Base-by-base conservation (phyloP, 495 filamentous ascomycete species). In the Penicillium tannophilum region DNA sequence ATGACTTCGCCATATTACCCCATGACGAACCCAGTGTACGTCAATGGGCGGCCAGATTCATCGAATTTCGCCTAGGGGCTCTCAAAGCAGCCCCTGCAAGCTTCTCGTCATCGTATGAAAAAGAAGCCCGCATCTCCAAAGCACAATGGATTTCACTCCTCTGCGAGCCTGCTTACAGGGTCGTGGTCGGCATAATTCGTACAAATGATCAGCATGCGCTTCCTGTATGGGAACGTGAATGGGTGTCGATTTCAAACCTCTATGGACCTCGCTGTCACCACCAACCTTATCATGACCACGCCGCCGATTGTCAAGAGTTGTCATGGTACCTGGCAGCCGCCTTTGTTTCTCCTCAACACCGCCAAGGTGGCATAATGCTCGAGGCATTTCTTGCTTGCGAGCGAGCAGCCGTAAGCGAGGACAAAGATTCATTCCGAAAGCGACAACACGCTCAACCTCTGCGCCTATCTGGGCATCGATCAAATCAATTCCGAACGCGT, bases 71-170 rank as follows among this genome's bases (percentile, higher is more conserved):
- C 41, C 41, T 43, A 2, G 16, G 16, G 9, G 41, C 41, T 12
- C 41, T 43, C 41, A 43, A 43, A 43, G 17, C 41, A 43, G 41
- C 41, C 41, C 41, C 41, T n/a, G 41, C 14, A 16, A 43, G 41
- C 41, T 43, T 43, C 14, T 16, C 14, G 14, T 43, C 41, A 17
- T 43, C 41, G 9, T 43, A 43, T 19, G 41, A 43, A n/a, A 43
- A 43, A 16, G 41, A 43, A 43, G 41, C 41, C 6, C 14, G 17
- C 41, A 43, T 43, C 14, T 14, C 41, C 41, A 19, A 43, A 16
- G 41, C 5, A 43, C 9, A 43, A 17, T 43, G 41, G 41, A 17
- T 43, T 43, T 43, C 17, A 43, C 14, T 43, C 1, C 41, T 43
- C 41, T 14, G 41, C 41, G 41, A 43, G 41, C 41, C 41, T 17